A percentile compares a stretch with the other conserved stretches of the same genome.
Conservation (phyloP, 1,139 yeast species). For the Keqinozyma sinolaborantium region DNA sequence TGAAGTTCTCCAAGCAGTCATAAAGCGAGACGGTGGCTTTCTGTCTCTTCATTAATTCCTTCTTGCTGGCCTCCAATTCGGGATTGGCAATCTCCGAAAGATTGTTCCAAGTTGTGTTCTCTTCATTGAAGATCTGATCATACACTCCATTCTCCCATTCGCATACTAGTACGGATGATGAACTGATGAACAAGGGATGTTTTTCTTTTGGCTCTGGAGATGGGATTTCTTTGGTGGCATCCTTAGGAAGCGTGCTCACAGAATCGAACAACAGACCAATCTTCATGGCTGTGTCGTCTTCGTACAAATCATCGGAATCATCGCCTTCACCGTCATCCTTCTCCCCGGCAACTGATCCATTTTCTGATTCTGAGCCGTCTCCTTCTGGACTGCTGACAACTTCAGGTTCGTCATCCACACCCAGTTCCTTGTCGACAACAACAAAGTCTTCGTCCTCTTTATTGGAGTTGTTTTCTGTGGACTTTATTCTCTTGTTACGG, state of each 20-base stretch:
- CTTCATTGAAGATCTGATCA: conserved; percentile 47
- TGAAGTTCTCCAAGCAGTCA: conserved; percentile 74
- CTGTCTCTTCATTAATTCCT: conserved; percentile 32
- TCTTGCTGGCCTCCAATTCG: conserved; percentile 47
- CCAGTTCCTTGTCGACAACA: neutral
- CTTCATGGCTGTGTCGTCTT: conserved; percentile 1
- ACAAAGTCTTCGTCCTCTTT: conserved; percentile 3
- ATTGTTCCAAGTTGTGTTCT: conserved; percentile 48
- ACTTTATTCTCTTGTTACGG: conserved; percentile 1
- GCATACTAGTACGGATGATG: conserved; percentile 58
- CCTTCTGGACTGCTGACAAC: neutral
- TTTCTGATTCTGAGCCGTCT: conserved; percentile 2
- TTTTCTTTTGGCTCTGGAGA: too few species aligned
- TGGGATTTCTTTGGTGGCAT: conserved; percentile 7
- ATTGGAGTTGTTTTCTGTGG: conserved; percentile 1
- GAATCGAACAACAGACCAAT: conserved; percentile 29
- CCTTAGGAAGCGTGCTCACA: conserved; percentile 18
- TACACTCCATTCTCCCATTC: conserved; percentile 60
- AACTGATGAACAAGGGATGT: conserved; percentile 20
- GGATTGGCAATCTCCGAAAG: conserved; percentile 50
- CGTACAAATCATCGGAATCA: conserved; percentile 2
- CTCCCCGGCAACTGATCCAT: neutral
- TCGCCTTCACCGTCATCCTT: conserved; percentile 6
- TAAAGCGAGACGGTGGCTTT: conserved; percentile 58
- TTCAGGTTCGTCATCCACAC: conserved; percentile 1